phyloP scores from a whole-genome alignment of 345 rosid species.

The Abelmoschus esculentus region DNA sequence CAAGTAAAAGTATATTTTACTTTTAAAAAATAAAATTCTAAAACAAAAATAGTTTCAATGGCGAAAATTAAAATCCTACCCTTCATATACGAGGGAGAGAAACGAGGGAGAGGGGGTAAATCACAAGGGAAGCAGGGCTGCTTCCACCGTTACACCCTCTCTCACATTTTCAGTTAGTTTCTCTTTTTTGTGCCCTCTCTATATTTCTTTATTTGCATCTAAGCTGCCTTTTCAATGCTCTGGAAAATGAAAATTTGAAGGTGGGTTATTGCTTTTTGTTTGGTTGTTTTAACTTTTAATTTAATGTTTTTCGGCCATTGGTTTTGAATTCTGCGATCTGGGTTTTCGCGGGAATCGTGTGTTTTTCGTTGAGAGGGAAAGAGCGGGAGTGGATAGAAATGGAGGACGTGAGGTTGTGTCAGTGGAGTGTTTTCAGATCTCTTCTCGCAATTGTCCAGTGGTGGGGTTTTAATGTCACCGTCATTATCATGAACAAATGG shows the following conservation, averaged over 20 bases:
- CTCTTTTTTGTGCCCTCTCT: neutral
- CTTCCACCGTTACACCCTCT: neutral
- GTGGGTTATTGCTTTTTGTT: neutral
- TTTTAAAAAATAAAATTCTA: neutral
- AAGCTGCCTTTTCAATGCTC: neutral
- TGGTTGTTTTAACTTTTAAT: neutral
- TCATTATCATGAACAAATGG: conserved; percentile 98
- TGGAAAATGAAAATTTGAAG: neutral
- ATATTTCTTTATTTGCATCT: neutral
- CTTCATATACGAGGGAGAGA: conserved; percentile 4
- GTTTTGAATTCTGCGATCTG: conserved; percentile 18
- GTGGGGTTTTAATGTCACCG: conserved; percentile 96
- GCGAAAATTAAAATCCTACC: conserved; percentile 19
- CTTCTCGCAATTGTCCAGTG: conserved; percentile 87
- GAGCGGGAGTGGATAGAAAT: conserved; percentile 24
- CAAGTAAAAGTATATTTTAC: too few relatives aligned
- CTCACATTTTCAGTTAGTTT: neutral
- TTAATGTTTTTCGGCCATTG: neutral
- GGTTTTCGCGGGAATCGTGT: neutral
- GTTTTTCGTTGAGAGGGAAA: neutral
- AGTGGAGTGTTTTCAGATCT: conserved; percentile 80
- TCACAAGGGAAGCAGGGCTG: conserved; percentile 32
- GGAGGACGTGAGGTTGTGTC: conserved; percentile 61
- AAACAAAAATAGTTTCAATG: conserved; percentile 13
- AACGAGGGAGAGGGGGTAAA: conserved; percentile 12